Conservation (phyloP, 2,329 filamentous ascomycete genomes). For the Sordariomycetes sp. region DNA sequence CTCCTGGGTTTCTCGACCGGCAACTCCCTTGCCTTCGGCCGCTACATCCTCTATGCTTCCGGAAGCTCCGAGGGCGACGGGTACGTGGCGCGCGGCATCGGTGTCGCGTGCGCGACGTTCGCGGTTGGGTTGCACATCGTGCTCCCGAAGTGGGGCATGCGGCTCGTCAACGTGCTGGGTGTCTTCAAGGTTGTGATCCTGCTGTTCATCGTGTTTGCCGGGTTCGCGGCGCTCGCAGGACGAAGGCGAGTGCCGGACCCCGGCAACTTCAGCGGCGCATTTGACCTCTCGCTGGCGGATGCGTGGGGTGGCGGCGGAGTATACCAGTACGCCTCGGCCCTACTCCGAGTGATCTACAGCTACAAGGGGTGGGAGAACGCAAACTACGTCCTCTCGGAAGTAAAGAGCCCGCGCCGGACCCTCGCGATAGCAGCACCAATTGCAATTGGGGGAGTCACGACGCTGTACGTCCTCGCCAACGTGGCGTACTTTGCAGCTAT, state of each 20-base stretch:
- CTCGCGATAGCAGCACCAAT: constrained; percentile 41
- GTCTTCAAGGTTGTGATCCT: constrained; percentile 47
- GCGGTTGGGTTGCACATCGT: constrained; percentile 36
- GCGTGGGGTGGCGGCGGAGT: constrained; percentile 33
- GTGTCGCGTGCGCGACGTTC: constrained; percentile 38
- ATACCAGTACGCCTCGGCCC: constrained; percentile 40
- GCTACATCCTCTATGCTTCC: constrained; percentile 42
- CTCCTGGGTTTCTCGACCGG: constrained; percentile 46
- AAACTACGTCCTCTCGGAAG: constrained; percentile 46
- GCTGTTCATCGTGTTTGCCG: constrained; percentile 47
- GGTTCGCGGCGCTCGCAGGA: constrained; percentile 41
- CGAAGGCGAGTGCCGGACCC: constrained; percentile 32
- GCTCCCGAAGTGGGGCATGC: constrained; percentile 42
- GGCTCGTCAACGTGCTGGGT: constrained; percentile 44
- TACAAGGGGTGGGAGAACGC: constrained; percentile 54
- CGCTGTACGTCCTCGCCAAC: constrained; percentile 50
- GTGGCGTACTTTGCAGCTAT: constrained; percentile 54
- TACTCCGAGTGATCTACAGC: constrained; percentile 45
- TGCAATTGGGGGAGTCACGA: constrained; percentile 42
- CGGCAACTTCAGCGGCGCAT: constrained; percentile 43
- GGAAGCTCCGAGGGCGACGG: constrained; percentile 31
- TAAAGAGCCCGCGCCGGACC: constrained; percentile 40
- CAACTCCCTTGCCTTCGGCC: constrained; percentile 44
- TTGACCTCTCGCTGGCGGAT: constrained; percentile 26
- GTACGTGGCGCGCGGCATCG: constrained; percentile 45